A percentile compares a stretch with the other conserved stretches of the same genome.
These are phyloP conservation scores for Petasospora fabianii DNA, from an alignment of 1,139 yeast species.

Conservation along the genomic window DNA sequence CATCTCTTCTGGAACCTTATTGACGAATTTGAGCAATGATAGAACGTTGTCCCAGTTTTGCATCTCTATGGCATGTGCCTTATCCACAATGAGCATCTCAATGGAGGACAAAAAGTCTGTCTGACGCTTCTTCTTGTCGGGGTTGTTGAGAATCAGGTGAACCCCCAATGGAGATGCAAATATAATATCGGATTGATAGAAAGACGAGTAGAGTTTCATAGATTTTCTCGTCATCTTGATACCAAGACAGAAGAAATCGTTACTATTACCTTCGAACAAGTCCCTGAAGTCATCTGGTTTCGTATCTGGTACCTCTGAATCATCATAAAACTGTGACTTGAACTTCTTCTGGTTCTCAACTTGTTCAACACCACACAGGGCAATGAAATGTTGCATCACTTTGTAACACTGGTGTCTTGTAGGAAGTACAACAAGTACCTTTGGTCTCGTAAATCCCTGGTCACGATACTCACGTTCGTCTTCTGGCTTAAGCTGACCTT, in stretches of 20 bases:
- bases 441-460: slow-evolving; percentile 95
- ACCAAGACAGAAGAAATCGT: slow-evolving; percentile 89
- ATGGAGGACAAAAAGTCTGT: slow-evolving; percentile 84
- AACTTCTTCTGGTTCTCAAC: slow-evolving; percentile 81
- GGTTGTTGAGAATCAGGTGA: slow-evolving; percentile 60
- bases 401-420: slow-evolving; percentile 77
- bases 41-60: slow-evolving; percentile 89
- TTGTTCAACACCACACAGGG: slow-evolving; percentile 65
- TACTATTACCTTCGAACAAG: slow-evolving; percentile 82
- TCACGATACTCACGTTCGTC: slow-evolving; percentile 67
- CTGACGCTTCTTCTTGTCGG: slow-evolving; percentile 51
- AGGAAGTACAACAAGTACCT: slow-evolving; percentile 77
- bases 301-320: slow-evolving; percentile 43
- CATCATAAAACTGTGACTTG: slow-evolving; percentile 60
- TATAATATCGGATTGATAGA: slow-evolving; percentile 80
- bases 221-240: slow-evolving; percentile 86
- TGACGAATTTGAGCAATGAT: slow-evolving; percentile 64
- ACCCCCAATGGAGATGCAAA: slow-evolving; percentile 92
- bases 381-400: slow-evolving; percentile 59
- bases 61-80: slow-evolving; percentile 82
- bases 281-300: slow-evolving; percentile 85
- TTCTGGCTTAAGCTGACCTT: slow-evolving; percentile 35
- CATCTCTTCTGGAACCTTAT: slow-evolving; percentile 69
- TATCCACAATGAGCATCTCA: slow-evolving; percentile 76
- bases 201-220: slow-evolving; percentile 76